Percentiles rank a stretch among this genome's conserved stretches.
phyloP scores from a whole-genome alignment of 805 yeast genomes.

The Candida glaebosa region DNA sequence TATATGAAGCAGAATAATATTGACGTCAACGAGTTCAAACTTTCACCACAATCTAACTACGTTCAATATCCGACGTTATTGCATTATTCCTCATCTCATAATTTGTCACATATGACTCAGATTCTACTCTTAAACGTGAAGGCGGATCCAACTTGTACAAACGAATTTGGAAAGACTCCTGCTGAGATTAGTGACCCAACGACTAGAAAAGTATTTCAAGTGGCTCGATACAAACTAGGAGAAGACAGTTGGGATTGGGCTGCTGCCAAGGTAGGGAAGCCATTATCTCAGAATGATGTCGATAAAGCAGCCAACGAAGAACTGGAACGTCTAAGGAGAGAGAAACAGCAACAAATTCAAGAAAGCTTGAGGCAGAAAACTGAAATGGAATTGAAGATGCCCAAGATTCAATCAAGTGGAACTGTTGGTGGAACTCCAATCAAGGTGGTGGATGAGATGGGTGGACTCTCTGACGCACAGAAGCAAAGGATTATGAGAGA shows the following conservation, averaged over 20 bases:
- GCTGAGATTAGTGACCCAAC: constrained; percentile 58
- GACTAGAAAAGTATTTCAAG: constrained; percentile 57
- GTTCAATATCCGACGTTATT: constrained; percentile 65
- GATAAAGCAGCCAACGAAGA: constrained; percentile 35
- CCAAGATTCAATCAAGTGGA: constrained; percentile 29
- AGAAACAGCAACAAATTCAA: constrained; percentile 40
- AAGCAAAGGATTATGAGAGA: constrained; percentile 81
- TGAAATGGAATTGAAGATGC: constrained; percentile 36
- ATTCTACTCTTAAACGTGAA: constrained; percentile 59
- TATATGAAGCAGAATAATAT: constrained; percentile 59
- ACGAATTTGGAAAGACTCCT: constrained; percentile 58
- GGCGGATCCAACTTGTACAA: constrained; percentile 63
- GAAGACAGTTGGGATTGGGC: constrained; percentile 71
- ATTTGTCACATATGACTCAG: constrained; percentile 63
- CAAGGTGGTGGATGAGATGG: constrained; percentile 42
- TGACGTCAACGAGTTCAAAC: constrained; percentile 41
- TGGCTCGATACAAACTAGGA: constrained; percentile 65
- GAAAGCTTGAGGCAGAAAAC: constrained; percentile 42
- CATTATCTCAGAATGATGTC: constrained; percentile 57
- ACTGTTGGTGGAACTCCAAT: constrained; percentile 24
- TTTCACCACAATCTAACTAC: constrained; percentile 56
- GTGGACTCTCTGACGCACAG: constrained; percentile 71
- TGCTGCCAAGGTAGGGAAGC: constrained; percentile 56
- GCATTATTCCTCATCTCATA: constrained; percentile 72
- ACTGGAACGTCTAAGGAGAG: constrained; percentile 33